Base-by-base conservation (phyloP, 805 yeast genomes). In the Saccharomycopsis olivae region DNA sequence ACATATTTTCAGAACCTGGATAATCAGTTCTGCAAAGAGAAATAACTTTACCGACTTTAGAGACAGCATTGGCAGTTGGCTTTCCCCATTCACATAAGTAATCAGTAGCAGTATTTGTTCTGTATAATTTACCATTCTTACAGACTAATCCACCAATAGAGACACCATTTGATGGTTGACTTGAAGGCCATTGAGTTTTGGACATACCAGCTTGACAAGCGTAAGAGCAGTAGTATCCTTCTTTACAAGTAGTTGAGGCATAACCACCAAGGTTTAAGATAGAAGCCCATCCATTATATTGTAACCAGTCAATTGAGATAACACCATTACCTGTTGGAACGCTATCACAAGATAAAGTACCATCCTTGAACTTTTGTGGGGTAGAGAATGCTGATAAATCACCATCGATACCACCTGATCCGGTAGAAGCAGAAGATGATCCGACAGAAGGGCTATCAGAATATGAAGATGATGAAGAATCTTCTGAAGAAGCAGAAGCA, bases 261-360 rank as follows among this genome's bases (percentile, higher is more conserved):
- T 71, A 65, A 45, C 70, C 71, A 48, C 72, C 69, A 41, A 63
- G 59, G 56, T 70, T 65, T 56, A 58, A 53, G 56, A 85, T 69
- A 53, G 89, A 86, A 39, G 94, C 71, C 75, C 75, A 81, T 52
- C 95, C 95, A 49, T 92, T 94, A 49, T 75, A 73, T 29, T 79
- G 83, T 36, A 78, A 68, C 69, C 69, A 69, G 65, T 78, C 79
- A 34, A 84, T 64, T 23, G 84, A 61, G 53, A 86, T 66, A 45
- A 86, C 94, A 69, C 95, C 95, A 55, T 82, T 71, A 47, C 92
- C 94, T 37, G 73, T 56, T 57, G 89, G 94, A 72, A 86, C 80
- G 18, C 27, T 17, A 40, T 65, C 58, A 68, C 95, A 86, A 45
- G 68, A 60, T 53, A 75, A 55, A 30, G 61, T 66, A 57, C 95